These are phyloP conservation scores for Phalaenopsis equestris DNA, from an alignment of 106 monocot genomes.

Conservation along the genomic window DNA sequence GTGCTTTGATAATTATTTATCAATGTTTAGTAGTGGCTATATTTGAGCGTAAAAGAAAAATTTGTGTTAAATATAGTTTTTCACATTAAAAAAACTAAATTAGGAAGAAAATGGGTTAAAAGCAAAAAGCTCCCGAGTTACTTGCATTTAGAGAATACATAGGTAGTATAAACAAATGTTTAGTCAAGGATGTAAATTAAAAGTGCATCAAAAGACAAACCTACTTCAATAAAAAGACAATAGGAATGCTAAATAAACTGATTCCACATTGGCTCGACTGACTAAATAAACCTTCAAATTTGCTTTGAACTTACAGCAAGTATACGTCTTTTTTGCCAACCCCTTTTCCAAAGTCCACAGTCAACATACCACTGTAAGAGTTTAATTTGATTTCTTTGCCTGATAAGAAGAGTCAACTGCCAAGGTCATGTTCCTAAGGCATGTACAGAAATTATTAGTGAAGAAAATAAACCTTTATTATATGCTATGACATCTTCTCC, in stretches of 20 bases:
- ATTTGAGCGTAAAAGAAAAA: too few species aligned
- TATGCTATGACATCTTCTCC: conserved; percentile 90
- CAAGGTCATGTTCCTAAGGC: conserved; percentile 2
- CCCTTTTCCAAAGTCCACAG: conserved; percentile 89
- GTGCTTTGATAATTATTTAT: too few species aligned
- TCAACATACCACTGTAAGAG: conserved; percentile 83
- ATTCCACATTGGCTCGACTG: neutral
- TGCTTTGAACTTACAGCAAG: conserved; percentile 73
- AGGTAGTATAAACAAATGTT: too few species aligned
- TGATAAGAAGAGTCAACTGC: conserved; percentile 22
- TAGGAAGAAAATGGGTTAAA: too few species aligned
- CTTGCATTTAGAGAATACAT: too few species aligned
- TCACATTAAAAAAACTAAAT: too few species aligned
- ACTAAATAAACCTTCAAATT: neutral
- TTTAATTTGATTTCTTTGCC: conserved; percentile 73
- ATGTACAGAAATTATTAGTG: neutral
- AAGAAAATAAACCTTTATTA: conserved; percentile 50
- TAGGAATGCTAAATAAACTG: neutral
- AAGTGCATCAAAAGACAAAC: too few species aligned
- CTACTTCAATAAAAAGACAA: neutral
- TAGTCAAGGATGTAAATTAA: too few species aligned
- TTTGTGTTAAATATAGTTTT: too few species aligned
- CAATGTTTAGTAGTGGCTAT: too few species aligned
- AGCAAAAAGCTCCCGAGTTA: too few species aligned
- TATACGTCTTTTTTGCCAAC: conserved; percentile 84